Conservation (phyloP, 805 yeast genomes). For the Naumovozyma dairenensis region DNA sequence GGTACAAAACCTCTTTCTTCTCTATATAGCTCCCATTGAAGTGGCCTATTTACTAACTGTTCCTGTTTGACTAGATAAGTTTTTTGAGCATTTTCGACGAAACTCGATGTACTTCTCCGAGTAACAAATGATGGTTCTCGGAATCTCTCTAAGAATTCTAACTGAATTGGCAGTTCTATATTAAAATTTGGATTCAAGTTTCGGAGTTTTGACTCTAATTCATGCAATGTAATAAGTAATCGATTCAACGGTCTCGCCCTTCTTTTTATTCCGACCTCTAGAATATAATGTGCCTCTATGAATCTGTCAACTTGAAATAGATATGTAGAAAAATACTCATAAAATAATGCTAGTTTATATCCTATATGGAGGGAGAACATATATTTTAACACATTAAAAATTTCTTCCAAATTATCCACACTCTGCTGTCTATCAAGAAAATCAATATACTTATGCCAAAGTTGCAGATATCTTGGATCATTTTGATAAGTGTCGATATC, state of each 20-base stretch:
- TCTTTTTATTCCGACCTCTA: constrained; percentile 31
- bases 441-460: constrained; percentile 74
- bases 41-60: constrained; percentile 26
- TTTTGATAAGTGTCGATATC: constrained; percentile 61
- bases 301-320: constrained; percentile 10
- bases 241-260: constrained; percentile 58
- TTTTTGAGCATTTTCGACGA: background rate
- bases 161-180: constrained; percentile 1
- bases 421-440: constrained; percentile 4
- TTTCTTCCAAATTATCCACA: constrained; percentile 45
- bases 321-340: constrained; percentile 65
- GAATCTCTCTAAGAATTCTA: background rate
- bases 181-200: constrained; percentile 7
- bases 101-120: background rate
- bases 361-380: constrained; percentile 70
- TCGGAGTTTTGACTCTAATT: constrained; percentile 9
- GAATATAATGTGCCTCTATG: constrained; percentile 11
- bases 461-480: constrained; percentile 67
- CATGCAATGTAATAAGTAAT: constrained; percentile 20
- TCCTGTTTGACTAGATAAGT: background rate
- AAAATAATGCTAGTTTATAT: constrained; percentile 50
- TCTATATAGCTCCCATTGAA: constrained; percentile 4
- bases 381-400: constrained; percentile 60
- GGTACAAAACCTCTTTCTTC: too few relatives aligned
- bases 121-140: background rate